Conservation (phyloP, 148 eudicot genomes). For the Chenopodium quinoa region DNA sequence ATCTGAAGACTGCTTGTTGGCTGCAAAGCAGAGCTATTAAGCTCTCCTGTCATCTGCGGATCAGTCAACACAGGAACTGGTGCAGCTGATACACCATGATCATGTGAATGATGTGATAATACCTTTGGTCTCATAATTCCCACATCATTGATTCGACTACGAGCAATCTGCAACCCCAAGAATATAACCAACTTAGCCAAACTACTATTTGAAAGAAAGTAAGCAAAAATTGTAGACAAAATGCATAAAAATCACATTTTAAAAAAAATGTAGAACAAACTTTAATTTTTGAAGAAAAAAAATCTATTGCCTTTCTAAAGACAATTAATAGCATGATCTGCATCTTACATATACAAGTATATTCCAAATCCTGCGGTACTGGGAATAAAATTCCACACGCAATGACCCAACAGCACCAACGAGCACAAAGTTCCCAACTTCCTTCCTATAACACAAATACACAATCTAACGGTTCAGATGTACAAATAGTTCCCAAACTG, state of each 20-base stretch:
- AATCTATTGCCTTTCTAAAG: neutral
- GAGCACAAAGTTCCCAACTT: neutral
- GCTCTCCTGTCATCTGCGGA: constrained; percentile 26
- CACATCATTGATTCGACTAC: constrained; percentile 46
- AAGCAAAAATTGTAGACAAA: neutral
- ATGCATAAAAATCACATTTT: neutral
- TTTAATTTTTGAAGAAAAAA: too few relatives aligned
- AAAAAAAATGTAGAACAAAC: too few relatives aligned
- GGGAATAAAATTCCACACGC: neutral
- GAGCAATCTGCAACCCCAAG: constrained; percentile 59
- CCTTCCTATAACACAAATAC: neutral
- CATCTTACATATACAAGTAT: too few relatives aligned
- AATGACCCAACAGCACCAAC: neutral
- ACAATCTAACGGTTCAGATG: neutral
- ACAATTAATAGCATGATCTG: too few relatives aligned
- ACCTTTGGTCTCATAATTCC: constrained; percentile 45
- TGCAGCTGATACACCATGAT: constrained; percentile 28
- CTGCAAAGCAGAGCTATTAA: constrained; percentile 22
- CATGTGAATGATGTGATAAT: constrained; percentile 34
- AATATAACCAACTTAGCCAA: constrained; percentile 9
- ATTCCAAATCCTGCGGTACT: too few relatives aligned
- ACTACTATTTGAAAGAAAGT: neutral
- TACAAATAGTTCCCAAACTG: neutral
- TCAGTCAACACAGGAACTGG: constrained; percentile 29
- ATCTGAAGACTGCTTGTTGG: constrained; percentile 22